Evolutionary conservation across 176 grass and related monocot genomes (phyloP).

Genomic region (Oryza brachyantha): DNA sequence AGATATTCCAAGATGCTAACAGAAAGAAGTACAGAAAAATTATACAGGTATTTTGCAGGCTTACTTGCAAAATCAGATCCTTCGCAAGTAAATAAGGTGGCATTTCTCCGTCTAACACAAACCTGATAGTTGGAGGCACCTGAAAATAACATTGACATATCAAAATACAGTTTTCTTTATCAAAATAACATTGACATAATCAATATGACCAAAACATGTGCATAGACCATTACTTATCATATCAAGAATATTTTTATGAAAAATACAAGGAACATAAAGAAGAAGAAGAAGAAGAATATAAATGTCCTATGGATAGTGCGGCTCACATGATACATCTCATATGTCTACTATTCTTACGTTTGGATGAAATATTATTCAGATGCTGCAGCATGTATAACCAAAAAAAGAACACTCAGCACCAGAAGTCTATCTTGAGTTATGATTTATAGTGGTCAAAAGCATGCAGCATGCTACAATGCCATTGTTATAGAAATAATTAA

Average conservation of each 20-base stretch:
- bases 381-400: background rate
- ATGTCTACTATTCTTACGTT: background rate
- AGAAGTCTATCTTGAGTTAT: background rate
- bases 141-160: conserved; percentile 49
- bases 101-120: conserved; percentile 92
- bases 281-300: conserved; percentile 2
- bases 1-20: background rate
- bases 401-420: background rate
- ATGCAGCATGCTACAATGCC: background rate
- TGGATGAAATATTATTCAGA: background rate
- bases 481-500: background rate
- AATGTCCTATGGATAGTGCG: background rate
- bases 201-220: conserved; percentile 18
- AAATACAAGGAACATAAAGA: too few relatives aligned
- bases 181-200: conserved; percentile 45
- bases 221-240: background rate
- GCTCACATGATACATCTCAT: background rate
- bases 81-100: conserved; percentile 91
- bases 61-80: conserved; percentile 99
- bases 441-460: background rate
- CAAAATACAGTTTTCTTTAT: conserved; percentile 24
- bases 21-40: background rate
- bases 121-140: conserved; percentile 86
- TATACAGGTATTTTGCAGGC: conserved; percentile 11
- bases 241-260: background rate